Conservation (phyloP, 2,329 filamentous ascomycete genomes). For the Chaetomium strumarium region DNA sequence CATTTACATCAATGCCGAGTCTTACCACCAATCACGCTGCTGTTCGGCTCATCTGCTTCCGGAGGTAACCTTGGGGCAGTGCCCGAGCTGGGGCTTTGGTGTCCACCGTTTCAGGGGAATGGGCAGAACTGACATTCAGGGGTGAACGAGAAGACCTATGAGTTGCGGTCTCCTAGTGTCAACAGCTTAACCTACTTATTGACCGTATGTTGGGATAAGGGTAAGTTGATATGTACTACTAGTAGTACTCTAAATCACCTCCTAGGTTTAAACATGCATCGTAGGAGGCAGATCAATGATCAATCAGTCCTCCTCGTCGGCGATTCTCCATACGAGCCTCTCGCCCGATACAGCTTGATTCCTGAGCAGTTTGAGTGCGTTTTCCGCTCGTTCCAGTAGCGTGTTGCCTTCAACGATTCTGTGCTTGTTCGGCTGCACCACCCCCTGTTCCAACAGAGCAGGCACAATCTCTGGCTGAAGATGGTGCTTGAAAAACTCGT, state of each 20-base stretch:
- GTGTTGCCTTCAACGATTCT: constrained; percentile 39
- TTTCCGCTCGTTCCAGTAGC: constrained; percentile 33
- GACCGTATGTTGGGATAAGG: too few species aligned
- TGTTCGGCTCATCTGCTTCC: constrained; percentile 8
- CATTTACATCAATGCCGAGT: neutral
- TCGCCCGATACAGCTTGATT: constrained; percentile 25
- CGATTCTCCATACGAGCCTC: constrained; percentile 28
- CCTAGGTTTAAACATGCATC: neutral
- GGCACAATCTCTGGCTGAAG: constrained; percentile 52
- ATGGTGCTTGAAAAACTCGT: constrained; percentile 49
- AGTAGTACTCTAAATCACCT: neutral
- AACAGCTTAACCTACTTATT: too few species aligned
- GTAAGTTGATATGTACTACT: too few species aligned
- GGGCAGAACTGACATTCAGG: too few species aligned
- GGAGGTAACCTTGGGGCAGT: neutral
- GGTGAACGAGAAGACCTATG: too few species aligned
- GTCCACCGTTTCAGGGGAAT: neutral
- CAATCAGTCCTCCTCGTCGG: constrained; percentile 18
- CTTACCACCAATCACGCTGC: constrained; percentile 9
- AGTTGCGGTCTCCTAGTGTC: too few species aligned
- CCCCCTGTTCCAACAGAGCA: constrained; percentile 35
- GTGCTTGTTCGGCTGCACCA: constrained; percentile 38
- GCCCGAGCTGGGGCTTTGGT: neutral
- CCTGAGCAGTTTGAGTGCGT: constrained; percentile 24
- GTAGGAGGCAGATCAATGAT: neutral